Base-by-base conservation (phyloP, 257 asterid species). In the Solanum appendiculatum region DNA sequence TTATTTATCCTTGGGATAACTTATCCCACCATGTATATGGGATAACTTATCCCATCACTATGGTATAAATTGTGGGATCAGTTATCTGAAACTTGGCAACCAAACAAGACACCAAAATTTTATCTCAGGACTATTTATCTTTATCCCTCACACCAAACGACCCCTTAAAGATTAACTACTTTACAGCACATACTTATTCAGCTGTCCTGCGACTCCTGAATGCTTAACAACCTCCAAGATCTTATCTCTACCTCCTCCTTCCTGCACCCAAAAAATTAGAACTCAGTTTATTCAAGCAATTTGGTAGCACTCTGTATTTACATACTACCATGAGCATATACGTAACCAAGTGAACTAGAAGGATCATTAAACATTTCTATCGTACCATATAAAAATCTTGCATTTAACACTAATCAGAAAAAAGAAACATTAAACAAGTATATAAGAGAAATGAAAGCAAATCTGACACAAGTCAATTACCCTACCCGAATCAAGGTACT, bases 141-240 rank as follows among this genome's bases (percentile, higher is more conserved):
- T 51, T 54, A 54, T 18, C 63, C 63, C 63, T 54, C 63, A 54
- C 63, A 54, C 63, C 10, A 7, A 18, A 54, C n/a, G 63, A 54
- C 11, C 60, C 23, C 23, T 51, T 36, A 68, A 88, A n/a, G 29
- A 39, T 18, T 80, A 80, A 64, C 37, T 63, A 66, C 81, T 82
- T 48, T 16, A 69, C 66, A 87, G 87, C 64, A 86, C 93, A 86
- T 93, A 92, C 98, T 88, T 92, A 83, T 91, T 94, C 86, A 92
- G 70, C 51, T 72, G 37, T 72, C 73, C 87, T 9, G 46, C 29
- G 5, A 72, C 39, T 86, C 46, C 36, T 7, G 88, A 56, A 77
- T 70, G 72, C 64, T n/a, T 63, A 64, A 27, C 66, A 64, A 37
- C n/a, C 68, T 60, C 74, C 20, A 63, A 86, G 82, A 44, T 48